These are phyloP conservation scores for Fusarium sp. DNA, from an alignment of 2,329 filamentous ascomycete species.

Conservation along the genomic window DNA sequence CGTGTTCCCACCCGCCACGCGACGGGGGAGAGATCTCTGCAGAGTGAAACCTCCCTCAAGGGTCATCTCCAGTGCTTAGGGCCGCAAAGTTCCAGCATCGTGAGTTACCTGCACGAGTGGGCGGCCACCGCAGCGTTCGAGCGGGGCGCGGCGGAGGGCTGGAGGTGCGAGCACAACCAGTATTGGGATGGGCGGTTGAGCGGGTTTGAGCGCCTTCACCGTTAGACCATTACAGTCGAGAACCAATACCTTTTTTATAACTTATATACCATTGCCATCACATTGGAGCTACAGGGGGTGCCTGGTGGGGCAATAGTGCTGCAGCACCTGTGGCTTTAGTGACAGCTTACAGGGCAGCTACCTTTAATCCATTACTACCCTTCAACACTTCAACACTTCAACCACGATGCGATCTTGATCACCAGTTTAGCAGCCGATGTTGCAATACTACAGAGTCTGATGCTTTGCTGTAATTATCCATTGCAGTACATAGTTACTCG, in stretches of 20 bases:
- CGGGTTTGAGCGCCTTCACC: constrained; percentile 70
- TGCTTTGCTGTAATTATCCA: too few species aligned
- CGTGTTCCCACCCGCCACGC: constrained; percentile 78
- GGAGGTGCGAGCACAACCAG: constrained; percentile 53
- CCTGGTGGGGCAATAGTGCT: background rate
- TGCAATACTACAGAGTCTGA: background rate
- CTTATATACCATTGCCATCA: constrained; percentile 37
- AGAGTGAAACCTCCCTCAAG: constrained; percentile 81
- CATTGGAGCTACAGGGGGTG: background rate
- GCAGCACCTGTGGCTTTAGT: constrained; percentile 3
- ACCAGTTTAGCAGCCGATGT: background rate
- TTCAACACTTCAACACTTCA: background rate
- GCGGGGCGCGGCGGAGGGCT: constrained; percentile 72
- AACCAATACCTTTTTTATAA: constrained; percentile 5
- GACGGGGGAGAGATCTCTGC: constrained; percentile 79
- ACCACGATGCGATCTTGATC: background rate
- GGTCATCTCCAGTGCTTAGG: constrained; percentile 77
- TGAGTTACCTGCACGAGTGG: constrained; percentile 77
- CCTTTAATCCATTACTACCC: background rate
- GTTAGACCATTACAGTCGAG: constrained; percentile 74
- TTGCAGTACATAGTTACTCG: too few species aligned
- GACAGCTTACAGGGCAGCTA: background rate
- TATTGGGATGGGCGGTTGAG: constrained; percentile 63
- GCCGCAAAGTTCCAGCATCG: constrained; percentile 68
- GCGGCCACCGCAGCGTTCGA: constrained; percentile 75